These are phyloP conservation scores for Bremia lactucae DNA, from an alignment of 352 stramenopile genomes.

Conservation along the genomic window DNA sequence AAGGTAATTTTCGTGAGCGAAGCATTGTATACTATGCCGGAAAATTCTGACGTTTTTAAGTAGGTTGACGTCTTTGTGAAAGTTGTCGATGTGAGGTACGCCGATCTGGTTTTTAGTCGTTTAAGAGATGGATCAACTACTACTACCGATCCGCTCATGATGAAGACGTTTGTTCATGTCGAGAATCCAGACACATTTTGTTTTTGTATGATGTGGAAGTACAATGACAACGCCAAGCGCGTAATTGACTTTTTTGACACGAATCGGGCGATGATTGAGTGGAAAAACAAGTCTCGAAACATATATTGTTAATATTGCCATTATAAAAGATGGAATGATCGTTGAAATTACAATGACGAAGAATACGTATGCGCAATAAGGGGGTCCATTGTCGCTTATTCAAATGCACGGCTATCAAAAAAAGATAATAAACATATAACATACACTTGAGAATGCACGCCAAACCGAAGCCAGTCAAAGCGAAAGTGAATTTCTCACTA, in stretches of 20 bases:
- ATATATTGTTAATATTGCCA: too few species aligned
- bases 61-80: slow-evolving; percentile 13
- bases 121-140: slow-evolving; percentile 12
- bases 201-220: slow-evolving; percentile 6
- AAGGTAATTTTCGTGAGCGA: slow-evolving; percentile 2
- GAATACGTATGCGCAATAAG: too few species aligned
- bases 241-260: slow-evolving; percentile 7
- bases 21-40: slow-evolving; percentile 6
- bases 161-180: slow-evolving; percentile 9
- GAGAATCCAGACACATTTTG: slow-evolving; percentile 10
- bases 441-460: too few species aligned
- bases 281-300: too few species aligned
- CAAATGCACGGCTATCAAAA: too few species aligned
- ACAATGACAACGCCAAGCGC: slow-evolving; percentile 3
- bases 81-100: slow-evolving; percentile 4
- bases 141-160: slow-evolving; percentile 8
- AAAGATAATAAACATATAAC: too few species aligned
- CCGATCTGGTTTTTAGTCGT: slow-evolving; percentile 7
- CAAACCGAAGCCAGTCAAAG: too few species aligned
- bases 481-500: too few species aligned
- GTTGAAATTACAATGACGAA: too few species aligned
- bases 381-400: too few species aligned
- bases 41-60: slow-evolving; percentile 6
- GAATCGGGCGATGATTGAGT: slow-evolving; percentile 1
- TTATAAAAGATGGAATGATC: too few species aligned